These are phyloP conservation scores for Ophiostoma pallidulum DNA, from an alignment of 2,329 filamentous ascomycete species.

Conservation along the genomic window DNA sequence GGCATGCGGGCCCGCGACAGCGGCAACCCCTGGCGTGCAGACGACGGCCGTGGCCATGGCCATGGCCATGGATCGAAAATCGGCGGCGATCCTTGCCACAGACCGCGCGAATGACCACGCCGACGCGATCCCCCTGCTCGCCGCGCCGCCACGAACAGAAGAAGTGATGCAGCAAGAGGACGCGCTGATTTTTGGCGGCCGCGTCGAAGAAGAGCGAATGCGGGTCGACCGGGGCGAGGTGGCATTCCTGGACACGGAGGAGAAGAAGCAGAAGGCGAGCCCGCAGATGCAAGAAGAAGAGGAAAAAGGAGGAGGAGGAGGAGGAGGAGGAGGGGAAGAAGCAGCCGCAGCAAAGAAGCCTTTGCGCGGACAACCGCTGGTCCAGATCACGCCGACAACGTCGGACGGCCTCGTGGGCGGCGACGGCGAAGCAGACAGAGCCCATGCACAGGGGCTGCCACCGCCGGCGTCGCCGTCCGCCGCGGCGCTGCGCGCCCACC, in stretches of 20 bases:
- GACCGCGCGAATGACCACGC: slow-evolving; percentile 3
- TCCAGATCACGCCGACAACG: slow-evolving; percentile 30
- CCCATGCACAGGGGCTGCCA: background rate
- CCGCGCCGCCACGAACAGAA: background rate
- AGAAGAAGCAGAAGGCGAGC: background rate
- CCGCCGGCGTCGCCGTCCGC: slow-evolving; percentile 5
- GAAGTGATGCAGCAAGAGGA: slow-evolving; percentile 1
- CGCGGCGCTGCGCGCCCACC: slow-evolving; percentile 60
- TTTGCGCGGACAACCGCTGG: slow-evolving; percentile 10
- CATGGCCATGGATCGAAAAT: too few relatives aligned
- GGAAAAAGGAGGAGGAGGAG: background rate
- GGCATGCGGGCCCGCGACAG: too few relatives aligned
- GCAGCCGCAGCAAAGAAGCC: background rate
- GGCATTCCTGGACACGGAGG: background rate
- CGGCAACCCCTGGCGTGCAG: too few relatives aligned
- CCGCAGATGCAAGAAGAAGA: background rate
- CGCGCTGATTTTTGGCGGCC: background rate
- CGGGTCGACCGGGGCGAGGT: background rate
- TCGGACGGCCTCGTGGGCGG: slow-evolving; percentile 25
- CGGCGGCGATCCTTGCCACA: too few relatives aligned
- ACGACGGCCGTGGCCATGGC: background rate
- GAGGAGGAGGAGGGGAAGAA: background rate
- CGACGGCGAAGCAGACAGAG: background rate
- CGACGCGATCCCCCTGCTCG: background rate
- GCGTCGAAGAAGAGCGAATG: background rate